A percentile compares a stretch with the other conserved stretches of the same genome.
These are phyloP conservation scores for Apiospora sp. DNA, from an alignment of 2,329 filamentous ascomycete species.

Conservation along the genomic window DNA sequence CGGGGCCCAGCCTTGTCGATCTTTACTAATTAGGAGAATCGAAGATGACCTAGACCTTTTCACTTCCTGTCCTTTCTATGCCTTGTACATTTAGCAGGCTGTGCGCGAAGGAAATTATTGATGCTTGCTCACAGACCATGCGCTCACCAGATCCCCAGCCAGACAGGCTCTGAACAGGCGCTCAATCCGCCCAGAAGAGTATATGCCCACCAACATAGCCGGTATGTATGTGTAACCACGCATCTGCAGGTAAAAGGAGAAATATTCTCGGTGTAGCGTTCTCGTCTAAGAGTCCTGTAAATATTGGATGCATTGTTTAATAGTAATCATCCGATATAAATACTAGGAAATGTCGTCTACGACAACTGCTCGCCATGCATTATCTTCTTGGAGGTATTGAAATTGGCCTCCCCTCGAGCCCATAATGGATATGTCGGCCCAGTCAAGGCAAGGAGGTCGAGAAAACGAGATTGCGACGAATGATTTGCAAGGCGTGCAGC, in stretches of 20 bases:
- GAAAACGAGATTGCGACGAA: background rate
- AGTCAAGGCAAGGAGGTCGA: background rate
- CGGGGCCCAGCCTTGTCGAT: slow-evolving; percentile 1
- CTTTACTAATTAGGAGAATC: background rate
- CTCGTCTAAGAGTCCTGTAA: background rate
- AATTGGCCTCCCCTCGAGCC: slow-evolving; percentile 6
- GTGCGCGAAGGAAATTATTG: background rate
- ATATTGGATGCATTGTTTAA: background rate
- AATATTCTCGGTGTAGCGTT: background rate
- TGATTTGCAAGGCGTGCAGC: background rate
- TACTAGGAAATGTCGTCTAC: background rate
- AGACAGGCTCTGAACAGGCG: background rate
- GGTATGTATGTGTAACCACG: background rate
- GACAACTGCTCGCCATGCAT: background rate
- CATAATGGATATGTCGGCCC: slow-evolving; percentile 5
- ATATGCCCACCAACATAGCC: background rate
- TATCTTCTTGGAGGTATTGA: slow-evolving; percentile 9
- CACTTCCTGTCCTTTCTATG: background rate
- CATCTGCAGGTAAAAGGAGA: background rate
- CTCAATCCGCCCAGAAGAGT: background rate
- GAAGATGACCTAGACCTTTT: slow-evolving; percentile 11
- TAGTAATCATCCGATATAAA: background rate
- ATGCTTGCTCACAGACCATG: background rate
- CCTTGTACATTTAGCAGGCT: background rate
- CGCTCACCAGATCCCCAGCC: background rate